phyloP scores from a whole-genome alignment of 257 asterid species.

The Galeopsis tetrahit region DNA sequence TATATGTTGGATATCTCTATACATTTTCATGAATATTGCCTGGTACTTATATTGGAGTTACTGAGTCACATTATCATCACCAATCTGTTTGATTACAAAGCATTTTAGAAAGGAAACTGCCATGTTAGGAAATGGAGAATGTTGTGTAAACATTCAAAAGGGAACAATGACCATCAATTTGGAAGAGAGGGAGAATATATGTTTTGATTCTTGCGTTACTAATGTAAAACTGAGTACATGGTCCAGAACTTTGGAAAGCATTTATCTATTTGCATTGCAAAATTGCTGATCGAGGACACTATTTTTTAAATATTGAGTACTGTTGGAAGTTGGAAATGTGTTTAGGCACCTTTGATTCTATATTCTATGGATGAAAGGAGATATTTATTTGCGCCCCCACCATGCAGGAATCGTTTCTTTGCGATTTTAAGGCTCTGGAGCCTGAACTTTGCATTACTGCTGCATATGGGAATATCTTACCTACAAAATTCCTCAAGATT shows the following conservation, averaged over 20 bases:
- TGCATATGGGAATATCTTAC: slow-evolving; percentile 94
- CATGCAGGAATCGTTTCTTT: slow-evolving; percentile 78
- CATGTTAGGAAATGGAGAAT: slow-evolving; percentile 5
- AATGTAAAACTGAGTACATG: neutral
- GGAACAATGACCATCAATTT: slow-evolving; percentile 11
- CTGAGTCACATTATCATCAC: neutral
- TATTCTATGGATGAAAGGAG: neutral
- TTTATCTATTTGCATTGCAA: neutral
- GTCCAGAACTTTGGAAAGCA: slow-evolving; percentile 4
- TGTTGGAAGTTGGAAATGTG: neutral
- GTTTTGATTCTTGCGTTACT: slow-evolving; percentile 8
- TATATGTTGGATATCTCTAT: neutral
- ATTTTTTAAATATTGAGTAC: neutral
- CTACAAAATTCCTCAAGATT: slow-evolving; percentile 79
- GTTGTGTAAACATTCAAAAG: neutral
- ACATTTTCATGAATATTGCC: neutral
- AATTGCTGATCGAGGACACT: neutral
- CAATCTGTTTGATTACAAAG: neutral
- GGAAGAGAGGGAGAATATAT: neutral
- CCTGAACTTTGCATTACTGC: slow-evolving; percentile 97
- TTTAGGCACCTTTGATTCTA: slow-evolving; percentile 3
- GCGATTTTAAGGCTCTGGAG: slow-evolving; percentile 65
- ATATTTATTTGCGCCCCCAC: slow-evolving; percentile 11
- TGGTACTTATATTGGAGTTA: neutral
- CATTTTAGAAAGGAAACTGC: neutral